Base-by-base conservation (phyloP, 257 asterid species). In the Perilla frutescens region DNA sequence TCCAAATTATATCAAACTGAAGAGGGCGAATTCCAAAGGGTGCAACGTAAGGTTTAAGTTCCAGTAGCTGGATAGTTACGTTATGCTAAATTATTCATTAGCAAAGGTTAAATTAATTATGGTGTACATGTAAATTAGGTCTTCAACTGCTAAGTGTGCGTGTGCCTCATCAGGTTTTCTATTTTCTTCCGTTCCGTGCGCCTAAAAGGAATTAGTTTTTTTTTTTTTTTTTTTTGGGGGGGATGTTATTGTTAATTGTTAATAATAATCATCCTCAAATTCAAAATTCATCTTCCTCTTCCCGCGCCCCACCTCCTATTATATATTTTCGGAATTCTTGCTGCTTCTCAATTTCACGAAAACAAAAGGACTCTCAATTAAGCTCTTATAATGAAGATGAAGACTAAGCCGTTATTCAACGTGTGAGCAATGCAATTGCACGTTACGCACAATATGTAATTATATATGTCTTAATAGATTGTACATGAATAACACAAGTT, bases 21-120 rank as follows among this genome's bases (percentile, higher is more conserved):
- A 56, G 63, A 76, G 94, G 78, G 96, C 96, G 55, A 92, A 90
- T 72, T 92, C 96, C 5, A 90, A 88, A 72, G 96, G 96, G 68
- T 80, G 34, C 86, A 92, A 88, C 50, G 96, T 92, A 20, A 81
- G 86, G 37, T 92, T 92, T 59, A 76, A 87, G 63, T 86, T 77
- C 43, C 77, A 62, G 50, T 50, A 77, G 4, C 55, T 59, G 4
- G 14, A 12, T 74, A 49, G 34, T 56, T 67, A 61, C 26, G 26
- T 20, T 5, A 61, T 15, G 4, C 7, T 6, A 44, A 0, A 68
- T 10, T 20, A 9, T 6, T 1, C 8, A 31, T 14, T 39, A 40
- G 67, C 13, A 44, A 54, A 50, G 31, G 31, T 63, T 40, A 48
- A 20, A 39, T 34, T 66, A 59, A 51, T 31, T 39, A 10, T 43